Evolutionary conservation across 352 stramenopile genomes (phyloP), one percentile per base, ranked within the genome.

Genomic region (Peronosclerospora sorghi): DNA sequence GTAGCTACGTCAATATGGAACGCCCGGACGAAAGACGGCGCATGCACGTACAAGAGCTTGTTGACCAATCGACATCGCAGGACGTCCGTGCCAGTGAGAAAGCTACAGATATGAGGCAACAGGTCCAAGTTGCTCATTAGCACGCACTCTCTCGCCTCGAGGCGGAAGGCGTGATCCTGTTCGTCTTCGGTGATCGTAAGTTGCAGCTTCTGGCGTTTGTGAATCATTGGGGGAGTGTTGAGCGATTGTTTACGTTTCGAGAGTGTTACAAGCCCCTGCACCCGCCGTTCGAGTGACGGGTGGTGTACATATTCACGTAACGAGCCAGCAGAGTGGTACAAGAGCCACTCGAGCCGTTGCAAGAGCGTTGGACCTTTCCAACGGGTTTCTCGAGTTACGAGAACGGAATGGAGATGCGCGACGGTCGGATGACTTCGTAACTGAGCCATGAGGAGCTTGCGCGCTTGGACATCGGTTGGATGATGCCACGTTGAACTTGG

Each of bases 281-380:
- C 72, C 21, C 76, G 73, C 29, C 76, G 73, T 45, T 82, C 69
- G 13, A 88, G 59, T 8, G 68, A 81, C 27, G 60, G 62, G 13
- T 65, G 51, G 58, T 82, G 75, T 32, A 73, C 44, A 40, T 86
- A 88, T 48, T 88, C 76, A 40, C 59, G 41, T 9, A 84, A 45
- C 12, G 76, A 88, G 14, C 68, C 55, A 0, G 76, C 76, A 7
- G 67, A 69, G 27, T 83, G 61, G 57, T 81, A 88, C 19, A 88
- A 52, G 67, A 83, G 82, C 60, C 75, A 78, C 50, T 88, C 76
- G 43, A 88, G 69, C 0, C 76, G 68, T 42, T 81, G 76, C 41
- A 86, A 45, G 23, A 88, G 62, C 14, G 72, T 74, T 29, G 66
- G 67, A 48, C 67, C 53, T 1, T 39, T 41, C 14, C 48, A 39